phyloP scores from a whole-genome alignment of 192 early-diverging fungal species.

The Dissophora ornata region DNA sequence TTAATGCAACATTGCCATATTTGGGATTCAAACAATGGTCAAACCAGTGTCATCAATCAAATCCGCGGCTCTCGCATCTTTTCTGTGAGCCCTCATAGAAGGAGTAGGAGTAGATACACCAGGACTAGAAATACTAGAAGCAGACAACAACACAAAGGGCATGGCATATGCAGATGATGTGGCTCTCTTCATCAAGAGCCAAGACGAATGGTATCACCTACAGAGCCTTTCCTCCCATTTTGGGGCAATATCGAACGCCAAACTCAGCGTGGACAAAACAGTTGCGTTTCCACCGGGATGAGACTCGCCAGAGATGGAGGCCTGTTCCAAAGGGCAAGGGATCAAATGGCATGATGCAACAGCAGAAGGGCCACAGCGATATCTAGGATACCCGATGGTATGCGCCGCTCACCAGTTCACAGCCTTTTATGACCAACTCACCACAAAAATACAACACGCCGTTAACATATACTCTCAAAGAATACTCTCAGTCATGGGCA shows the following conservation, averaged over 20 bases:
- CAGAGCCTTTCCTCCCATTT: neutral
- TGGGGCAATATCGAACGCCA: constrained; percentile 15
- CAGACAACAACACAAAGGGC: neutral
- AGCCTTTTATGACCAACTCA: neutral
- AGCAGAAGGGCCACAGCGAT: neutral
- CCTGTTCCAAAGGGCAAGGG: neutral
- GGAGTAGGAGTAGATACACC: neutral
- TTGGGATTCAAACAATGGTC: no score
- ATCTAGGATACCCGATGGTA: constrained; percentile 10
- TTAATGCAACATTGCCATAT: no score
- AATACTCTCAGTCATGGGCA: no score
- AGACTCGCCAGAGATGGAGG: no score
- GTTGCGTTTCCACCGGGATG: constrained; percentile 1
- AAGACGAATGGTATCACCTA: neutral
- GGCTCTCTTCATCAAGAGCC: neutral
- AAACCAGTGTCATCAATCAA: no score
- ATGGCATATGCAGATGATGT: constrained; percentile 21
- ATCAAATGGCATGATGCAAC: constrained; percentile 6
- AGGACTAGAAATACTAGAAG: neutral
- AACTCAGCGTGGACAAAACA: constrained; percentile 25
- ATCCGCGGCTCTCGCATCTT: constrained; percentile 28
- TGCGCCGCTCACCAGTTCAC: neutral
- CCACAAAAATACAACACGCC: neutral
- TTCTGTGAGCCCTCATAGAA: constrained; percentile 1
- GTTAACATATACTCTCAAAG: neutral